Percentiles rank a stretch among this genome's conserved stretches.
phyloP scores from a whole-genome alignment of 2,329 filamentous ascomycete genomes.

The Talaromyces sp. region DNA sequence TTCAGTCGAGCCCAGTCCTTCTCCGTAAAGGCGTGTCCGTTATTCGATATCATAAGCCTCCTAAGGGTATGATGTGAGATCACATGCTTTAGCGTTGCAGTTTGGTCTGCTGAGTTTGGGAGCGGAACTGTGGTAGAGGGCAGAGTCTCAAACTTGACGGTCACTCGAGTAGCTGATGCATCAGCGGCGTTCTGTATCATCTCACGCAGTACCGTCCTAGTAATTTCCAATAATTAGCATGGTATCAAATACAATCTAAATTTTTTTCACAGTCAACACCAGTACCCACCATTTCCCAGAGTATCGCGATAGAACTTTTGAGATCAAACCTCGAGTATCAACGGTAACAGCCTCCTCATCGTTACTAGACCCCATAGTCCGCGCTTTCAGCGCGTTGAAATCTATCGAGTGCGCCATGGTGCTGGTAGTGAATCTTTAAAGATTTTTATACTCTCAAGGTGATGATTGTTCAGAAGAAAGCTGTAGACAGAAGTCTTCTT shows the following conservation, averaged over 20 bases:
- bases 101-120: constrained; percentile 62
- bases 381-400: constrained; percentile 70
- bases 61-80: constrained; percentile 81
- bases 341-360: constrained; percentile 98
- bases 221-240: neutral
- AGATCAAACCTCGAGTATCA: constrained; percentile 92
- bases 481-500: neutral
- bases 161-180: constrained; percentile 84
- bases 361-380: constrained; percentile 78
- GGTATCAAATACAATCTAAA: too few species aligned
- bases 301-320: constrained; percentile 94
- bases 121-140: constrained; percentile 75
- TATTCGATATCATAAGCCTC: constrained; percentile 85
- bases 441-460: neutral
- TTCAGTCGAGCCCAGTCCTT: constrained; percentile 94
- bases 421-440: constrained; percentile 11
- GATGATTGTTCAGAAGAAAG: neutral
- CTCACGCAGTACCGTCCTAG: constrained; percentile 69
- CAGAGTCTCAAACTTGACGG: constrained; percentile 85
- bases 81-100: constrained; percentile 74
- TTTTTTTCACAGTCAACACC: constrained; percentile 11
- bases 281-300: constrained; percentile 84
- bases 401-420: constrained; percentile 67
- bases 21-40: constrained; percentile 80
- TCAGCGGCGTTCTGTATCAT: constrained; percentile 98